These are phyloP conservation scores for Fusarium illudens DNA, from an alignment of 2,329 filamentous ascomycete species.

Conservation along the genomic window DNA sequence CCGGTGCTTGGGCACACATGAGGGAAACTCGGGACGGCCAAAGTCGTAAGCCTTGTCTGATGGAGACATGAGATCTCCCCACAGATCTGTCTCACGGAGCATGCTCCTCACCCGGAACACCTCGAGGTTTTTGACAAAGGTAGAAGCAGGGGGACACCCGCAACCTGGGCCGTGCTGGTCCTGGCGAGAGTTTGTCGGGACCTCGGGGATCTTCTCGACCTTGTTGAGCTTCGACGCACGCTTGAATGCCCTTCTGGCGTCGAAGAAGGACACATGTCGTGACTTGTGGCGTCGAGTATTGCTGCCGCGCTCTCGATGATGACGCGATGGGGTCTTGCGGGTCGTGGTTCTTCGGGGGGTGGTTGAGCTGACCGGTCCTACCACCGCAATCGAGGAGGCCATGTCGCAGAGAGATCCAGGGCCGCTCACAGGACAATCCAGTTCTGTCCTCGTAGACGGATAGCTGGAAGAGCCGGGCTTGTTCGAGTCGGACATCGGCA, in stretches of 20 bases:
- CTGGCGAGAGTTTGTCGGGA: no score
- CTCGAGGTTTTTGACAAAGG: neutral
- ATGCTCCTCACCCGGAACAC: neutral
- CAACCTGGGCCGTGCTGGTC: neutral
- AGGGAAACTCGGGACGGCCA: neutral
- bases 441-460: no score
- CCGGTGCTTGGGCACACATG: neutral
- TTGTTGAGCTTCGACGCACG: no score
- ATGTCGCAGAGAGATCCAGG: no score
- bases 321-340: neutral
- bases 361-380: neutral
- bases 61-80: neutral
- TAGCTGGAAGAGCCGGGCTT: no score
- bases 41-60: neutral
- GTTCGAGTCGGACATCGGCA: no score
- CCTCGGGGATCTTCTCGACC: neutral
- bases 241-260: no score
- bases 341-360: neutral
- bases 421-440: no score
- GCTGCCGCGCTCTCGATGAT: no score
- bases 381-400: neutral
- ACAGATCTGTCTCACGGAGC: neutral
- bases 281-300: no score
- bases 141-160: neutral
- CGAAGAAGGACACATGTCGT: no score